Evolutionary conservation across 1,139 yeast species (phyloP).

Genomic region (Scheffersomyces insectosa): DNA sequence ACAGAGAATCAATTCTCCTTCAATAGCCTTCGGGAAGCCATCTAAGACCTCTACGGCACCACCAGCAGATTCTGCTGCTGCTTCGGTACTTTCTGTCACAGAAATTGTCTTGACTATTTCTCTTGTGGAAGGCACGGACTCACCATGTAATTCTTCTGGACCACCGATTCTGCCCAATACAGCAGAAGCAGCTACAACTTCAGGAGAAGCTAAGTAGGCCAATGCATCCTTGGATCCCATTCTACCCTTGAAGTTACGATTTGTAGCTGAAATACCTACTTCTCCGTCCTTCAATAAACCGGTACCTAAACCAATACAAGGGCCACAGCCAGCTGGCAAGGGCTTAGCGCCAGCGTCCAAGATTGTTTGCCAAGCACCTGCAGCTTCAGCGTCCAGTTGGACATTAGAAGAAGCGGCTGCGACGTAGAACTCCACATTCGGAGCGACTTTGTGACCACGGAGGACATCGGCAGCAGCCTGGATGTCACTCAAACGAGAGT

Average conservation of each 20-base stretch:
- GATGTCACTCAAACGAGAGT: slow-evolving; percentile 88
- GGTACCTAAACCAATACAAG: slow-evolving; percentile 96
- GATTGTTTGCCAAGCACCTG: slow-evolving; percentile 89
- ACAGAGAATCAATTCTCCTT: slow-evolving; percentile 91
- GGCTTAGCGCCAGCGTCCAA: slow-evolving; percentile 93
- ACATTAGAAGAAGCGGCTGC: slow-evolving; percentile 97
- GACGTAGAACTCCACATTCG: slow-evolving; percentile 89
- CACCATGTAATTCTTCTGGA: slow-evolving; percentile 79
- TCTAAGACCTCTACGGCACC: slow-evolving; percentile 68
- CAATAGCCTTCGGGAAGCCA: slow-evolving; percentile 86
- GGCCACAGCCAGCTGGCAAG: slow-evolving; percentile 98
- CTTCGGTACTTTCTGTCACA: slow-evolving; percentile 15
- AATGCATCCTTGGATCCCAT: slow-evolving; percentile 98
- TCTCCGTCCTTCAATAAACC: slow-evolving; percentile 94
- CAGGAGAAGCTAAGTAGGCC: slow-evolving; percentile 96
- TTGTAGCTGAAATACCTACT: slow-evolving; percentile 97
- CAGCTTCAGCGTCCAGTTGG: slow-evolving; percentile 85
- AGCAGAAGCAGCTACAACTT: slow-evolving; percentile 97
- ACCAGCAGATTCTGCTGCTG: slow-evolving; percentile 31
- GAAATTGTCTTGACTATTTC: slow-evolving; percentile 50
- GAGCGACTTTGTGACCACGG: slow-evolving; percentile 77
- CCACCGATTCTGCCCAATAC: slow-evolving; percentile 89
- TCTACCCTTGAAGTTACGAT: slow-evolving; percentile 97
- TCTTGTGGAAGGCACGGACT: slow-evolving; percentile 44
- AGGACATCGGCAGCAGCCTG: slow-evolving; percentile 91